phyloP scores from a whole-genome alignment of 2,329 filamentous ascomycete species.

The Botryosphaeria dothidea region DNA sequence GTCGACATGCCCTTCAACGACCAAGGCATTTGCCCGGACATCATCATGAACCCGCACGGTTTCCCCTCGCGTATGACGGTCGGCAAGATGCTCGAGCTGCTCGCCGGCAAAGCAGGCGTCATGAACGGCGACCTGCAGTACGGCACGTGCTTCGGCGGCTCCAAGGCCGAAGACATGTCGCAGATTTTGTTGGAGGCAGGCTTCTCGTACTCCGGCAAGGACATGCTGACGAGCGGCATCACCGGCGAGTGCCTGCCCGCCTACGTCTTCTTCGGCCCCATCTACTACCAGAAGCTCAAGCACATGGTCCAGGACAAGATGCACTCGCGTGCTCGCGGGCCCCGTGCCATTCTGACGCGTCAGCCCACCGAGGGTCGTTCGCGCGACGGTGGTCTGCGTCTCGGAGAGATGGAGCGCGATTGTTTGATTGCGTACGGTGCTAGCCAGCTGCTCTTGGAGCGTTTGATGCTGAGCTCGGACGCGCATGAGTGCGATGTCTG shows the following conservation, averaged over 20 bases:
- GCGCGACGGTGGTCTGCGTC: conserved; percentile 83
- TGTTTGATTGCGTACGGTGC: conserved; percentile 97
- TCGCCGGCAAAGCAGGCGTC: conserved; percentile 92
- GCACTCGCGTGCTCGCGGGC: conserved; percentile 91
- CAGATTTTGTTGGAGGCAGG: conserved; percentile 81
- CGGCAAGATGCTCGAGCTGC: conserved; percentile 92
- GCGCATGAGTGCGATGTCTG: conserved; percentile 91
- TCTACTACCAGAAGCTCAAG: conserved; percentile 99
- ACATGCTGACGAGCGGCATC: conserved; percentile 92
- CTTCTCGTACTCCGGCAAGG: conserved; percentile 96
- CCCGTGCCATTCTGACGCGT: conserved; percentile 85
- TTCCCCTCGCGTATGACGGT: conserved; percentile 99
- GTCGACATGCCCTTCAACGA: conserved; percentile 97
- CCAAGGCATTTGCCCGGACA: conserved; percentile 86
- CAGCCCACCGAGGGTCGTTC: conserved; percentile 97
- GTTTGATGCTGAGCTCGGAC: conserved; percentile 92
- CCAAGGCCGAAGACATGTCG: conserved; percentile 85
- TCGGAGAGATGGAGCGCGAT: conserved; percentile 99
- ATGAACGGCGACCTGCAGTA: conserved; percentile 84
- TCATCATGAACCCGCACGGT: conserved; percentile 99
- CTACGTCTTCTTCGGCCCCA: conserved; percentile 97
- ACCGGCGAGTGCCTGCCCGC: conserved; percentile 92
- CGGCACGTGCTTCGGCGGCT: conserved; percentile 83
- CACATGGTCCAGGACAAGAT: conserved; percentile 99
- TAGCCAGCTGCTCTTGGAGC: conserved; percentile 85